Evolutionary conservation across 2,329 filamentous ascomycete species (phyloP), one percentile per base, ranked within the genome.

Genomic region (Phyllosticta citriasiana): DNA sequence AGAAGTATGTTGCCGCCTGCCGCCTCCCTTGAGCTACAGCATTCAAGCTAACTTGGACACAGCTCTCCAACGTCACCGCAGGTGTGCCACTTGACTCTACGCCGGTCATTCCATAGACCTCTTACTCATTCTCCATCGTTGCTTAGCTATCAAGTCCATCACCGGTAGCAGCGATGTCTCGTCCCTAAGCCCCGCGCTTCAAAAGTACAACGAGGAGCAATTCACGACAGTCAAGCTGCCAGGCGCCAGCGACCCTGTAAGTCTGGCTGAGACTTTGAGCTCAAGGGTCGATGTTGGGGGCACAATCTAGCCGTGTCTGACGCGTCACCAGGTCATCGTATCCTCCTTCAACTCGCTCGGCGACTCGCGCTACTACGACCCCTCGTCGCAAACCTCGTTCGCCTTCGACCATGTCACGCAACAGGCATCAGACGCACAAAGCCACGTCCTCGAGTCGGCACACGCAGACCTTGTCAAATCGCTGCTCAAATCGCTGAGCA

Each of bases 191-290:
- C 89, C 91, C 0, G 91, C 94, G 0, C 95, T 96, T 73, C 82
- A 92, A 76, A 91, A 88, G 76, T 97, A 99, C 82, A 97, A 97
- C 70, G 93, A 99, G 77, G 88, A 92, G 75, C 94, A 99, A 76
- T 88, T 97, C 74, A 78, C 86, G 56, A 91, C 91, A 16, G 87
- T 90, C 64, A 96, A 95, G 81, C 84, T 99, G 61, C 93, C 93
- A 0, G 91, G 91, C 30, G 85, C 88, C 72, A 93, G 85, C 74
- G 86, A 91, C 73, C 77, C 88, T 77, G 91, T 95, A 71, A 60
- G 78, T 19, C 24, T 14, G 22, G 19, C 19, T 22, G 51, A 5
- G 26, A 40, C 56, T n/a, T 16, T 25, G 10, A 12, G 14, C 14
- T 19, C n/a, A 51, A 60, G 7, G 12, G 12, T 16, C 19, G 8